Evolutionary conservation across 23 red algal species (phyloP), one percentile per base, ranked within the genome.

Genomic region (Agarophyton chilense): DNA sequence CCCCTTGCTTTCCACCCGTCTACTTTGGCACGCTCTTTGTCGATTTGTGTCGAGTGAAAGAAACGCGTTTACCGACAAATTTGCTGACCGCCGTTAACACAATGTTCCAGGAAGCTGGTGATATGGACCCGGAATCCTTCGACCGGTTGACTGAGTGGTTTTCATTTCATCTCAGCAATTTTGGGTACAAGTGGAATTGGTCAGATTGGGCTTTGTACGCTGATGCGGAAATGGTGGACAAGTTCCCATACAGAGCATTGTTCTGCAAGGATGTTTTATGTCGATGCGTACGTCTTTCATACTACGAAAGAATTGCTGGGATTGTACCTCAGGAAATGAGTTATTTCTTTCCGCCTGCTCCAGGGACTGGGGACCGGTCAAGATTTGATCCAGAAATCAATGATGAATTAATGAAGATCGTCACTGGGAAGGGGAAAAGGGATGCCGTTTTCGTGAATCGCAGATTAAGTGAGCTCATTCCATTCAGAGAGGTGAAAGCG

Each of bases 181-280:
- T 98, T 94, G 83, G 79, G 51, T 95, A 85, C 64, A 92, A 95
- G 52, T 98, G 96, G 96, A 95, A 95, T 77, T 98, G 96, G 96
- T 82, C 77, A 10, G 93, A 92, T 55, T 98, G 96, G 96, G 89
- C 91, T 9, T 43, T 94, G 24, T 90, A 90, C 49, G 80, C 82
- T n/a, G 77, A 93, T 39, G 68, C 89, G 28, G 82, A 86, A 11
- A 87, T 91, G 77, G 75, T 85, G 0, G 88, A 92, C 13, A 97
- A 94, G 56, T 86, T 90, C 67, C 78, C 89, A 0, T 92, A 87
- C 66, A 72, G 88, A 26, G 82, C 81, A 12, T 31, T 92, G 36
- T 97, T 97, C 60, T 97, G 95, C 84, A 71, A 86, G 53, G 95
- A 97, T 68, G 88, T 97, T 19, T 72, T 97, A 22, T 32, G 63